Percentiles rank a stretch among this genome's conserved stretches.
phyloP scores from a whole-genome alignment of 805 yeast species.

The Zygotorulaspora danielsina region DNA sequence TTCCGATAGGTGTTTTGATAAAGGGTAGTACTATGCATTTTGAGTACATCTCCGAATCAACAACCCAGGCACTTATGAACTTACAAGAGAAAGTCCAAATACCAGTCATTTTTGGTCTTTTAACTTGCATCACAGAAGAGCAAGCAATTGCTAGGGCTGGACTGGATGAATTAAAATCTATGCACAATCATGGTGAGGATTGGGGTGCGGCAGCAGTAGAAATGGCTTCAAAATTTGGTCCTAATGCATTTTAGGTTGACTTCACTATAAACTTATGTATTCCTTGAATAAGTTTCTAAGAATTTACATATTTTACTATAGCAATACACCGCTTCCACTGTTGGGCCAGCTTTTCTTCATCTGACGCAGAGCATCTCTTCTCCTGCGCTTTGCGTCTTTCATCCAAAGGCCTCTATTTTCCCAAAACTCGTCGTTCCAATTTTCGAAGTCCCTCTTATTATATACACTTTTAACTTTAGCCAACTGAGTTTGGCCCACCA shows the following conservation, averaged over 20 bases:
- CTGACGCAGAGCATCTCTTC: constrained; percentile 66
- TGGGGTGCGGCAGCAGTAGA: constrained; percentile 99
- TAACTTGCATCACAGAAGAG: constrained; percentile 89
- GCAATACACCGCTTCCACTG: constrained; percentile 8
- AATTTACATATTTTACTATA: no score
- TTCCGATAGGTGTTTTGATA: constrained; percentile 91
- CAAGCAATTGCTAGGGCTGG: constrained; percentile 96
- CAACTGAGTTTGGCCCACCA: constrained; percentile 78
- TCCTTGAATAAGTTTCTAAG: no score
- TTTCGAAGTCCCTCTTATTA: constrained; percentile 36
- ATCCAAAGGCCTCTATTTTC: constrained; percentile 76
- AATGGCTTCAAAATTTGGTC: constrained; percentile 59
- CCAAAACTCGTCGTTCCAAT: constrained; percentile 78
- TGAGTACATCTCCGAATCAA: constrained; percentile 92
- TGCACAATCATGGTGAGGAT: constrained; percentile 96
- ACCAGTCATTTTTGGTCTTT: constrained; percentile 90
- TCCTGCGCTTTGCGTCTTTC: constrained; percentile 66
- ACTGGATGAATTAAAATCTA: constrained; percentile 51
- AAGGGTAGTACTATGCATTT: constrained; percentile 98
- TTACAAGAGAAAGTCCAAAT: constrained; percentile 62
- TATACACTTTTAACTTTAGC: constrained; percentile 42
- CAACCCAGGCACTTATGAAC: constrained; percentile 78
- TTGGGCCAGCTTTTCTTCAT: constrained; percentile 42
- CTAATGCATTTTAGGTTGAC: constrained; percentile 16
- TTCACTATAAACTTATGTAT: constrained; percentile 2